A percentile compares a stretch with the other conserved stretches of the same genome.
These are phyloP conservation scores for Nyssa sinensis DNA, from an alignment of 148 eudicot species.

Conservation along the genomic window DNA sequence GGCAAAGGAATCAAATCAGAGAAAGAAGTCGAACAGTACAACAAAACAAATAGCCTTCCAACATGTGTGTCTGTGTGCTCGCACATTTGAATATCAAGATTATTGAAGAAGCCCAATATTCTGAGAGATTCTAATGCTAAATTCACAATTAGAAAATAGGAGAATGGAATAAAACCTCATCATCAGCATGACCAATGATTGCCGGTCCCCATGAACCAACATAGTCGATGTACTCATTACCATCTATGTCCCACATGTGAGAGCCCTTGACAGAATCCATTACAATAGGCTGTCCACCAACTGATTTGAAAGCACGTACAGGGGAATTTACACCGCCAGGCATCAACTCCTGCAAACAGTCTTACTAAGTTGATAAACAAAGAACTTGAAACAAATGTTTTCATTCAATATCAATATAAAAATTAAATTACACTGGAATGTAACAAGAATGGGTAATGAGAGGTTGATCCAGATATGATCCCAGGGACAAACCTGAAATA, in stretches of 20 bases:
- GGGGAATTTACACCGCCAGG: slow-evolving; percentile 97
- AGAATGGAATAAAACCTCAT: slow-evolving; percentile 50
- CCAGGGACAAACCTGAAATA: background rate
- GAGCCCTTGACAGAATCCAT: slow-evolving; percentile 88
- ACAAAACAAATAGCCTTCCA: background rate
- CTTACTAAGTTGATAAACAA: background rate
- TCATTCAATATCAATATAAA: background rate
- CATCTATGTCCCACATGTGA: slow-evolving; percentile 92
- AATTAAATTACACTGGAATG: background rate
- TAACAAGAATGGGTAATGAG: background rate
- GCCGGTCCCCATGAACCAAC: slow-evolving; percentile 98
- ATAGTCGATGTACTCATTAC: slow-evolving; percentile 92
- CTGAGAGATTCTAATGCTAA: background rate
- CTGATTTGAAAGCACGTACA: slow-evolving; percentile 95
- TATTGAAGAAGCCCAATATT: background rate
- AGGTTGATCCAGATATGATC: background rate
- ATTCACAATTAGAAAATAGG: background rate
- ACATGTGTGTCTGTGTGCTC: background rate
- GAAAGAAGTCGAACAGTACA: background rate
- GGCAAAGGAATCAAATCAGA: background rate
- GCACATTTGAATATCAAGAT: background rate
- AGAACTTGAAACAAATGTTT: background rate
- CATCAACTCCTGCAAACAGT: slow-evolving; percentile 71
- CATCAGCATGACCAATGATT: slow-evolving; percentile 90
- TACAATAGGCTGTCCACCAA: slow-evolving; percentile 89